Percentiles rank a stretch among this genome's conserved stretches.
Conservation (phyloP, 2,329 filamentous ascomycete species). For the Chalara sp. region DNA sequence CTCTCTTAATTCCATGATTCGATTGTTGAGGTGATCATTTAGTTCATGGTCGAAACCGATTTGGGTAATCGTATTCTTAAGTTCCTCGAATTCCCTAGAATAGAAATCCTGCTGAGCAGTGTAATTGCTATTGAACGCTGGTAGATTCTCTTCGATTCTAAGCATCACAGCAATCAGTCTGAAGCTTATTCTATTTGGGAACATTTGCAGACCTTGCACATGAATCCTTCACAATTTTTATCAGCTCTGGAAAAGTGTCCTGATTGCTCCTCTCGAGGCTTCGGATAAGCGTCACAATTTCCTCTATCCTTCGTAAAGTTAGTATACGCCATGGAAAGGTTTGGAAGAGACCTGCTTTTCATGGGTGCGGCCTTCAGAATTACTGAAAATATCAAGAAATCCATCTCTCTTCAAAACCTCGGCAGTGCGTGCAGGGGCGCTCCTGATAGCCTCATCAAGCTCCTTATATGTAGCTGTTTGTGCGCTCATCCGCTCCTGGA, state of each 20-base stretch:
- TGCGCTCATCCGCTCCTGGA: slow-evolving; percentile 13
- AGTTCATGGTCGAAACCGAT: slow-evolving; percentile 12
- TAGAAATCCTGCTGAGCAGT: slow-evolving; percentile 10
- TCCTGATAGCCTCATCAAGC: slow-evolving; percentile 15
- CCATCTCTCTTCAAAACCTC: slow-evolving; percentile 17
- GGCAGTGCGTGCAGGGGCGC: slow-evolving; percentile 5
- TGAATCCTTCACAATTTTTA: slow-evolving; percentile 17
- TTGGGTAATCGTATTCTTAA: slow-evolving; percentile 16
- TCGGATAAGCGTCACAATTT: slow-evolving; percentile 9
- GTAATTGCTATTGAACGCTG: slow-evolving; percentile 4
- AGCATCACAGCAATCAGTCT: background rate
- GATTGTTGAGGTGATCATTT: slow-evolving; percentile 11
- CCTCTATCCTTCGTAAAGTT: slow-evolving; percentile 16
- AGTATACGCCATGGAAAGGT: background rate
- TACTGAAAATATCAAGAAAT: slow-evolving; percentile 13
- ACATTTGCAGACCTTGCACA: slow-evolving; percentile 14
- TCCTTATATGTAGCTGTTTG: slow-evolving; percentile 12
- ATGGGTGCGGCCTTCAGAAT: slow-evolving; percentile 13
- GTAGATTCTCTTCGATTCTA: slow-evolving; percentile 14
- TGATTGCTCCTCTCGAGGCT: slow-evolving; percentile 8
- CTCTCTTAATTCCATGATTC: slow-evolving; percentile 16
- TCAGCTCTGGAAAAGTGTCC: slow-evolving; percentile 11
- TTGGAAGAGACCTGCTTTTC: slow-evolving; percentile 24
- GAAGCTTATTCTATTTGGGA: background rate
- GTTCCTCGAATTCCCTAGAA: slow-evolving; percentile 10